Evolutionary conservation across 108 stramenopile genomes (phyloP).

Genomic region (Cyclotella sp.): DNA sequence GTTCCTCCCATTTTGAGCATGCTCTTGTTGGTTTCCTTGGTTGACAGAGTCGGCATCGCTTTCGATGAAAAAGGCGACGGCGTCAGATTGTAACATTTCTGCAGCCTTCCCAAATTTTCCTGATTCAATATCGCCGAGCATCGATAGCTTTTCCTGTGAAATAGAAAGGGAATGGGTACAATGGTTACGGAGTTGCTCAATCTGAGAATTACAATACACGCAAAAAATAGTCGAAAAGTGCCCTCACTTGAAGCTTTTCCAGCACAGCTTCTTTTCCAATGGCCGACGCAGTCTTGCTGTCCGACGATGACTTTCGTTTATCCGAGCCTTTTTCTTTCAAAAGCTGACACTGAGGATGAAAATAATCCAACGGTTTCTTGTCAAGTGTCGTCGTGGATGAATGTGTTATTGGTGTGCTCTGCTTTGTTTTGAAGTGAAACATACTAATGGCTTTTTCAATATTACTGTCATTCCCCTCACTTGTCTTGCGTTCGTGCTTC

Average conservation of each 20-base stretch:
- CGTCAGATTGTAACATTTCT: constrained; percentile 52
- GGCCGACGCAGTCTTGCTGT: constrained; percentile 29
- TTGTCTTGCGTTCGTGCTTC: neutral
- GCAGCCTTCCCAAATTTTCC: constrained; percentile 52
- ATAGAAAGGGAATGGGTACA: neutral
- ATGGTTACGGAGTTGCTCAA: neutral
- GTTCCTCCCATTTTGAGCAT: constrained; percentile 8
- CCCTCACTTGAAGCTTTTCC: constrained; percentile 24
- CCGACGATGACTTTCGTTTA: constrained; percentile 4
- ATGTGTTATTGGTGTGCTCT: neutral
- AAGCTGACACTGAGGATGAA: constrained; percentile 38
- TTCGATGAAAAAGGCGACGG: constrained; percentile 33
- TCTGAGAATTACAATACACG: neutral
- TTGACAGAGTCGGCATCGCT: neutral
- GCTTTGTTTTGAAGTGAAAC: neutral
- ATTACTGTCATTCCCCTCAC: neutral
- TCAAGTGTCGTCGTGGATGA: neutral
- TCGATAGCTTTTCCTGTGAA: constrained; percentile 32
- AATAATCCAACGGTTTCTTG: constrained; percentile 35
- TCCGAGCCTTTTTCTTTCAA: constrained; percentile 43
- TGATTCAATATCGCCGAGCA: constrained; percentile 49
- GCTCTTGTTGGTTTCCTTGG: neutral
- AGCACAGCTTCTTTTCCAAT: constrained; percentile 40
- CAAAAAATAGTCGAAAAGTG: neutral
- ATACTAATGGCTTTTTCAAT: neutral